Conservation (phyloP, 768 basidiomycete species). For the Leucocoprinus sp. region DNA sequence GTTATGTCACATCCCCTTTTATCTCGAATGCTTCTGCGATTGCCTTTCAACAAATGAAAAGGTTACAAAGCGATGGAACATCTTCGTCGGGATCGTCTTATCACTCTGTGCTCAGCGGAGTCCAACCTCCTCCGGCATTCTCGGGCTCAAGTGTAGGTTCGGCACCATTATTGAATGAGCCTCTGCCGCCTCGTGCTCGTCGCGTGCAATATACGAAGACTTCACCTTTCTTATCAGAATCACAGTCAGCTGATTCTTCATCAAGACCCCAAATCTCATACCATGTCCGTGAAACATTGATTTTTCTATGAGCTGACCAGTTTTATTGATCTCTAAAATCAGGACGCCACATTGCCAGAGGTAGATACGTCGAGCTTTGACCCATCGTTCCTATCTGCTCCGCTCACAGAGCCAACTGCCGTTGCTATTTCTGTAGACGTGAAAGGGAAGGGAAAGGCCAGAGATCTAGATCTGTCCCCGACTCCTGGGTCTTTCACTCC, state of each 20-base stretch:
- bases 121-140: conserved; percentile 1
- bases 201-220: neutral
- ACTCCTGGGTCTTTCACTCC: neutral
- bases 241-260: neutral
- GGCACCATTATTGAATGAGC: conserved; percentile 7
- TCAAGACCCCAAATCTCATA: neutral
- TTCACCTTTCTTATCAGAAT: neutral
- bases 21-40: neutral
- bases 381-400: conserved; percentile 19
- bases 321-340: neutral
- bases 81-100: conserved; percentile 8
- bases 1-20: too few species aligned
- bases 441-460: conserved; percentile 20
- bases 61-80: neutral
- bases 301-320: neutral
- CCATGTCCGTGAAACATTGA: neutral
- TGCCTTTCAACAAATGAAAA: neutral
- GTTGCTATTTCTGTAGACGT: conserved; percentile 4
- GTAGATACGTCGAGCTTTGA: conserved; percentile 26
- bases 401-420: too few species aligned
- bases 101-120: conserved; percentile 7
- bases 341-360: conserved; percentile 13
- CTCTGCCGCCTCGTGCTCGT: conserved; percentile 5
- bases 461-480: conserved; percentile 6
- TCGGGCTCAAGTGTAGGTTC: neutral